These are phyloP conservation scores for Saccharomycopsis sp. DNA, from an alignment of 805 yeast species.

Conservation along the genomic window DNA sequence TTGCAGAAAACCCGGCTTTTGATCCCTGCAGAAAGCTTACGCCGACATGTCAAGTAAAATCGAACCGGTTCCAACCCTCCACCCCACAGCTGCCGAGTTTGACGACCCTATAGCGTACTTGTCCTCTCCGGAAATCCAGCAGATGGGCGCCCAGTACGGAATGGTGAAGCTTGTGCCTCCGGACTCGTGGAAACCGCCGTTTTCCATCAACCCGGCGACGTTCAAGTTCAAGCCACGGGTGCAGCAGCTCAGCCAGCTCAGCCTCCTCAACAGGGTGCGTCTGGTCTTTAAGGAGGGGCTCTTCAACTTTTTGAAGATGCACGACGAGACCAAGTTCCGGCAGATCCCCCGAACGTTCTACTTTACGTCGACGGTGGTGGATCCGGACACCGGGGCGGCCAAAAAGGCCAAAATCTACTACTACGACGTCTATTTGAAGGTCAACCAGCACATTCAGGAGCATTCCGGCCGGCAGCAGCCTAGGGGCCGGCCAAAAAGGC, in stretches of 20 bases:
- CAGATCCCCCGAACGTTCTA: constrained; percentile 20
- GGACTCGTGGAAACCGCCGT: constrained; percentile 39
- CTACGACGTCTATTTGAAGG: constrained; percentile 35
- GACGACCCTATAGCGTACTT: constrained; percentile 61
- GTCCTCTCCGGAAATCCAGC: constrained; percentile 38
- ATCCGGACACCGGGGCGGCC: not conserved
- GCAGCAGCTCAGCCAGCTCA: constrained; percentile 61
- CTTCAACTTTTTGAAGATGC: constrained; percentile 48
- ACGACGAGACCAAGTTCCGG: constrained; percentile 21
- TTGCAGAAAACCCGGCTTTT: too few species aligned
- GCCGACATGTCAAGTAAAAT: not conserved
- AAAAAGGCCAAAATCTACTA: constrained; percentile 24
- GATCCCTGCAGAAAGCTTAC: too few species aligned
- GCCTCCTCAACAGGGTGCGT: constrained; percentile 55
- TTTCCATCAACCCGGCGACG: constrained; percentile 43
- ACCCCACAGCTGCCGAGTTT: constrained; percentile 50
- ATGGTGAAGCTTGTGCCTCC: constrained; percentile 74
- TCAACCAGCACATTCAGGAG: constrained; percentile 22
- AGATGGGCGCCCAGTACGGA: constrained; percentile 54
- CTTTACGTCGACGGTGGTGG: constrained; percentile 3
- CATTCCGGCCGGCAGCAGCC: constrained; percentile 1
- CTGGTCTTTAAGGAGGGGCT: constrained; percentile 56
- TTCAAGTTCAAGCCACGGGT: constrained; percentile 63
- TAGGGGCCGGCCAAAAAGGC: constrained; percentile 13
- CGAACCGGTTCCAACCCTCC: constrained; percentile 42